phyloP scores from a whole-genome alignment of 805 yeast species.

The Grigorovia humatica region DNA sequence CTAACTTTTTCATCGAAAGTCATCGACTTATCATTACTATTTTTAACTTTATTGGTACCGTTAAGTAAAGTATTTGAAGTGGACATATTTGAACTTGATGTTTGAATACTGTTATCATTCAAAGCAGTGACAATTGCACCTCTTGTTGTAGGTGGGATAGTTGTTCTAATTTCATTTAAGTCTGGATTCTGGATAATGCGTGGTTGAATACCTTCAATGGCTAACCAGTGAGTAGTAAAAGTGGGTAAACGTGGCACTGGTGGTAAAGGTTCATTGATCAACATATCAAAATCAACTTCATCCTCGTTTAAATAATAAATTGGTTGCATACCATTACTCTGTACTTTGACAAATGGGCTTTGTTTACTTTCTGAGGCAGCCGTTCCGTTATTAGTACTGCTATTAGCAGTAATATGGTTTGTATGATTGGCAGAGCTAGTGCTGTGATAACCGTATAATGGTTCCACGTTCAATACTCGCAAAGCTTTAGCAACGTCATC shows the following conservation, averaged over 20 bases:
- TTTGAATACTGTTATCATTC: slow-evolving; percentile 36
- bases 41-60: slow-evolving; percentile 8
- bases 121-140: slow-evolving; percentile 71
- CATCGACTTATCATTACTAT: neutral
- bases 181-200: slow-evolving; percentile 92
- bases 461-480: slow-evolving; percentile 82
- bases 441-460: slow-evolving; percentile 73
- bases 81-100: slow-evolving; percentile 10
- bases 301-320: slow-evolving; percentile 86
- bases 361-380: slow-evolving; percentile 27
- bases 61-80: slow-evolving; percentile 11
- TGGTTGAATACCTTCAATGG: slow-evolving; percentile 98
- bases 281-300: slow-evolving; percentile 86
- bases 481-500: slow-evolving; percentile 75
- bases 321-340: slow-evolving; percentile 86
- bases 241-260: slow-evolving; percentile 88
- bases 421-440: slow-evolving; percentile 2
- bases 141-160: slow-evolving; percentile 64
- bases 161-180: slow-evolving; percentile 57
- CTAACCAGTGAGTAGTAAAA: slow-evolving; percentile 94
- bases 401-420: neutral
- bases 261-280: slow-evolving; percentile 89
- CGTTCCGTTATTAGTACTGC: neutral
- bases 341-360: slow-evolving; percentile 81
- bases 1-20: neutral